Evolutionary conservation across 208 protist genomes (phyloP).

Genomic region (Trypanosomatidae sp.): DNA sequence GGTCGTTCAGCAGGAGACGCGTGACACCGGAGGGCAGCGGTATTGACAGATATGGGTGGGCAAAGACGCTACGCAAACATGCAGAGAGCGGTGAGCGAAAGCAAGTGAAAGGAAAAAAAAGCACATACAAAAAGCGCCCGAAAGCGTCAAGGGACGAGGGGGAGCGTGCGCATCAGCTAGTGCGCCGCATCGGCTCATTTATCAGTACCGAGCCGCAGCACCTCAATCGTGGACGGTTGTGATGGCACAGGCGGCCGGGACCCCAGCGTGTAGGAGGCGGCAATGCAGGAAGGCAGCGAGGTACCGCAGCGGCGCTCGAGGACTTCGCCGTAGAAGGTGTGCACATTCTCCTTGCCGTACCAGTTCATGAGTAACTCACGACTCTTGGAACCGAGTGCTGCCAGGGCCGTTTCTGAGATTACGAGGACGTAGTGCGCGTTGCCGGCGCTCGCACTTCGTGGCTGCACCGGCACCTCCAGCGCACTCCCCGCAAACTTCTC

Average conservation of each 20-base stretch:
- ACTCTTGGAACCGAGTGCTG: conserved; percentile 33
- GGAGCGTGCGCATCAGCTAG: not conserved
- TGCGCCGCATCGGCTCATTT: conserved; percentile 1
- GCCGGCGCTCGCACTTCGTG: not conserved
- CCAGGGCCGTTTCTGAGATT: conserved; percentile 56
- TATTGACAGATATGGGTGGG: not conserved
- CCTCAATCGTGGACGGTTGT: conserved; percentile 29
- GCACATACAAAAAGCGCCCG: not conserved
- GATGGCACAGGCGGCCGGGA: conserved; percentile 26
- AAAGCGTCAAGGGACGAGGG: not conserved
- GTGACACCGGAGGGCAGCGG: not conserved
- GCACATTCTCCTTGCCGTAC: conserved; percentile 67
- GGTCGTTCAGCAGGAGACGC: not conserved
- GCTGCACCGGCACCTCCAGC: conserved; percentile 39
- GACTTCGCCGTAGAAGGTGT: conserved; percentile 58
- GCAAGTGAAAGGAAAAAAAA: not conserved
- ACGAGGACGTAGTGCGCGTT: conserved; percentile 35
- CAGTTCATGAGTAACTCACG: conserved; percentile 34
- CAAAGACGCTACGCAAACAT: not conserved
- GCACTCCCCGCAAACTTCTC: conserved; percentile 61
- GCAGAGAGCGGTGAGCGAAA: not conserved
- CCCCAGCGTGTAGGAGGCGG: conserved; percentile 50
- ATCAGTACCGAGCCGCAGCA: conserved; percentile 25
- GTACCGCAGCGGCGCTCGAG: conserved; percentile 58
- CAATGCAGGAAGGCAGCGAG: conserved; percentile 54